A percentile compares a stretch with the other conserved stretches of the same genome.
phyloP scores from a whole-genome alignment of 495 filamentous ascomycete species.

The Penicillium turbatum region DNA sequence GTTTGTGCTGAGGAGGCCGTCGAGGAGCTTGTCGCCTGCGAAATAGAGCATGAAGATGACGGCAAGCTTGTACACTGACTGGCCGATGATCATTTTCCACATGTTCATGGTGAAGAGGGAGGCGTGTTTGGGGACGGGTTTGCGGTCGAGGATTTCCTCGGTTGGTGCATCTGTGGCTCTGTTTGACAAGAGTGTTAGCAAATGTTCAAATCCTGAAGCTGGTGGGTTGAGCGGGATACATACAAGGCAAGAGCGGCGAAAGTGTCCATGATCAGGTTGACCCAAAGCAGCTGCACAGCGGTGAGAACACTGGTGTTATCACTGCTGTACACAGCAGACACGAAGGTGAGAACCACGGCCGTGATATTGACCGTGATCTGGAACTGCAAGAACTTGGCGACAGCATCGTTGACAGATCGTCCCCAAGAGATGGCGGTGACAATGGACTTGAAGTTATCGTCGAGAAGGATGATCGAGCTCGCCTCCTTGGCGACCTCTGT shows the following conservation, averaged over 20 bases:
- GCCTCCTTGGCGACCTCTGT: conserved; percentile 95
- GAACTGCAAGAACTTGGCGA: conserved; percentile 88
- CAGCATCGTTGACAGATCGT: conserved; percentile 84
- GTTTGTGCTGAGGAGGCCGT: conserved; percentile 40
- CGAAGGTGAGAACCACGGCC: conserved; percentile 76
- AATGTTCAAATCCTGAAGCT: neutral
- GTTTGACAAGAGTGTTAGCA: conserved; percentile 9
- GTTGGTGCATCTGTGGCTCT: conserved; percentile 77
- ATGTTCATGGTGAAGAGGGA: conserved; percentile 77
- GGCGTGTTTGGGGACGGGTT: conserved; percentile 75
- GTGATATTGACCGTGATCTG: conserved; percentile 91
- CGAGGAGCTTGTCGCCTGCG: conserved; percentile 57
- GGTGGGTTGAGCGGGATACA: neutral
- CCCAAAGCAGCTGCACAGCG: conserved; percentile 85
- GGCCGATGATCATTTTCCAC: conserved; percentile 96
- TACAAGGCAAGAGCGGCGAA: conserved; percentile 76
- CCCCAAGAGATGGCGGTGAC: conserved; percentile 90
- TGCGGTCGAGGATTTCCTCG: conserved; percentile 72
- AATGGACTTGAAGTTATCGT: conserved; percentile 87
- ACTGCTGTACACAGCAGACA: conserved; percentile 69
- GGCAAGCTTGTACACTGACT: conserved; percentile 75
- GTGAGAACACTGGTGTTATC: conserved; percentile 68
- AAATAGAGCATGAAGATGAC: conserved; percentile 80
- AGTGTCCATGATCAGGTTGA: conserved; percentile 93
- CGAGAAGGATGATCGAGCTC: conserved; percentile 85